phyloP scores from a whole-genome alignment of 768 basidiomycete species.

The Macrolepiota albuminosa region DNA sequence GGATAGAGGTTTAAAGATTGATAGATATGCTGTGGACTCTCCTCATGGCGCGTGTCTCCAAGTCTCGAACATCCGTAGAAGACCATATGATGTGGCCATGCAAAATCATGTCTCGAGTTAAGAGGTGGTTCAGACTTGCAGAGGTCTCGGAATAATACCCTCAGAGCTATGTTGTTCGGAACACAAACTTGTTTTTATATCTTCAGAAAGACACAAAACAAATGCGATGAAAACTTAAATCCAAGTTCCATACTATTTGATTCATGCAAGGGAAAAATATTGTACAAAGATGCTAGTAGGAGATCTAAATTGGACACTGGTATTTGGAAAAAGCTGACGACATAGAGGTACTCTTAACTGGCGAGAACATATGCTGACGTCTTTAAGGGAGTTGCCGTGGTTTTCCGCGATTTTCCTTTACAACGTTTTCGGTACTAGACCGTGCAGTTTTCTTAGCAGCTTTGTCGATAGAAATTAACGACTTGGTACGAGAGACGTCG shows the following conservation, averaged over 20 bases:
- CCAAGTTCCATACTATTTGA: neutral
- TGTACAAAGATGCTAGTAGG: conserved; percentile 4
- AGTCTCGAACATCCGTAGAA: neutral
- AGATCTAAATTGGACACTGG: neutral
- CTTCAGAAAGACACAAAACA: neutral
- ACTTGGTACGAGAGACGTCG: conserved; percentile 1
- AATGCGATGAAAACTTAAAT: neutral
- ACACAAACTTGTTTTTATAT: neutral
- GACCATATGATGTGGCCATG: neutral
- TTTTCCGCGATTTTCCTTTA: neutral
- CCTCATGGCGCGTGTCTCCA: neutral
- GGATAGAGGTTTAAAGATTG: neutral
- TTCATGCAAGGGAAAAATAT: neutral
- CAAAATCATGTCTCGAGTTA: neutral
- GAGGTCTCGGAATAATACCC: neutral
- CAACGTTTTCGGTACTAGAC: neutral
- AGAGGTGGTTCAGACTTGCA: neutral
- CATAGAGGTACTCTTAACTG: conserved; percentile 7
- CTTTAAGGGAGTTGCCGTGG: neutral
- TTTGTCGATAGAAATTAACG: neutral
- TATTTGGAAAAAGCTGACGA: neutral
- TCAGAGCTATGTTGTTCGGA: neutral
- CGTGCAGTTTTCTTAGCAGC: neutral
- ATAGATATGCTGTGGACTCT: neutral
- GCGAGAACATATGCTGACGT: conserved; percentile 1